Evolutionary conservation across 331 rosid genomes (phyloP).

Genomic region (Prunus yedoensis): DNA sequence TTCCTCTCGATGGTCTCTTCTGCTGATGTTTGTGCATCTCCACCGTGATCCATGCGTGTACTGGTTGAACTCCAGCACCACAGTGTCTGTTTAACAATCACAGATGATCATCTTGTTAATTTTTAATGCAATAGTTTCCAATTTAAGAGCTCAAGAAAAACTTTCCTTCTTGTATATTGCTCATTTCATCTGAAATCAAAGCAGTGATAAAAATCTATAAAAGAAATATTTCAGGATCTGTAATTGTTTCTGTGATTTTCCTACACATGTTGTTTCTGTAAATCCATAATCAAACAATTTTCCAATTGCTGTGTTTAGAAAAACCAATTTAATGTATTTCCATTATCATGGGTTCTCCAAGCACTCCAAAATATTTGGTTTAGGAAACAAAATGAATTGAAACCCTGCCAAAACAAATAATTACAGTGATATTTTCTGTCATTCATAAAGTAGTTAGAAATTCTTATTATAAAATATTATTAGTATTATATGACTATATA

Average conservation of each 20-base stretch:
- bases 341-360: background rate
- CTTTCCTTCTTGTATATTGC: too few species aligned
- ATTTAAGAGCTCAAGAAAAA: background rate
- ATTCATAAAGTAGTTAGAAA: background rate
- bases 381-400: background rate
- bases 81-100: slow-evolving; percentile 46
- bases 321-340: background rate
- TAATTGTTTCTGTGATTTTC: too few species aligned
- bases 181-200: too few species aligned
- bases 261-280: too few species aligned
- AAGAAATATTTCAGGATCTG: too few species aligned
- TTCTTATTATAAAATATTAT: too few species aligned
- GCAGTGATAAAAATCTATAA: too few species aligned
- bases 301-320: background rate
- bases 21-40: slow-evolving; percentile 54
- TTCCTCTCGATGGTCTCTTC: slow-evolving; percentile 72
- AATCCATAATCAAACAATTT: too few species aligned
- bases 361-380: background rate
- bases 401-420: background rate
- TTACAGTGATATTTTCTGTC: background rate
- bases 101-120: background rate
- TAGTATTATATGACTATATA: background rate
- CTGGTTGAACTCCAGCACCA: slow-evolving; percentile 86
- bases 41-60: slow-evolving; percentile 71
- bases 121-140: background rate